Evolutionary conservation across 2,329 filamentous ascomycete genomes (phyloP), one percentile per base, ranked within the genome.

Genomic region (Colletotrichum sp.): DNA sequence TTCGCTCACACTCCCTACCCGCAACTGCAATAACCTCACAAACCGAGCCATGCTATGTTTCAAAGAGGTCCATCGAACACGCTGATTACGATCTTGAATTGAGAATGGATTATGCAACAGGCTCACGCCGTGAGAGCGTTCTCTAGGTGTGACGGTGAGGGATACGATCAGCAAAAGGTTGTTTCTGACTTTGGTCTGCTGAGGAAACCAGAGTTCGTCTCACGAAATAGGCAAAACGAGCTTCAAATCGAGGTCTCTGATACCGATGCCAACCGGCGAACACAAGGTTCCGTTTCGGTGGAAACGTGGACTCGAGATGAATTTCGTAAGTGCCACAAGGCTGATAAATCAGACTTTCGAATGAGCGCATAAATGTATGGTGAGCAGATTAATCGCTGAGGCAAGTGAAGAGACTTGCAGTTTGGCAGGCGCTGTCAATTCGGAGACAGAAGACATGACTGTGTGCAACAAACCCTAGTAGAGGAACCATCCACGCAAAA

Each of bases 121-220:
- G 12, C n/a, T 22, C n/a, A 52, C n/a, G 6, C 12, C n/a, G 3
- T 13, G 11, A 13, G 11, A 52, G n/a, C n/a, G 11, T 13, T 52
- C n/a, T 3, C 7, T 1, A 52, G 11, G 9, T n/a, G n/a, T 25
- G 1, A 12, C 11, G 6, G 6, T 52, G n/a, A 25, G 6, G 44
- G 4, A 8, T 3, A 7, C n/a, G n/a, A 8, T 52, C n/a, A 52
- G 44, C 44, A 52, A 3, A 2, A 13, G 0, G 0, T 7, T 5
- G 1, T 3, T 8, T 13, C 9, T 48, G 0, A 22, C 12, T 8
- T 52, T 52, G 12, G 11, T 22, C 3, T 0, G 4, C 4, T 13
- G 11, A 1, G n/a, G 11, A 13, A 22, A 22, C n/a, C 44, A 13
- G 4, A 22, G n/a, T 12, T 48, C n/a, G 19, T 44, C 39, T 12